Evolutionary conservation across 2,329 filamentous ascomycete genomes (phyloP).

Genomic region (Microascus cirrosus): DNA sequence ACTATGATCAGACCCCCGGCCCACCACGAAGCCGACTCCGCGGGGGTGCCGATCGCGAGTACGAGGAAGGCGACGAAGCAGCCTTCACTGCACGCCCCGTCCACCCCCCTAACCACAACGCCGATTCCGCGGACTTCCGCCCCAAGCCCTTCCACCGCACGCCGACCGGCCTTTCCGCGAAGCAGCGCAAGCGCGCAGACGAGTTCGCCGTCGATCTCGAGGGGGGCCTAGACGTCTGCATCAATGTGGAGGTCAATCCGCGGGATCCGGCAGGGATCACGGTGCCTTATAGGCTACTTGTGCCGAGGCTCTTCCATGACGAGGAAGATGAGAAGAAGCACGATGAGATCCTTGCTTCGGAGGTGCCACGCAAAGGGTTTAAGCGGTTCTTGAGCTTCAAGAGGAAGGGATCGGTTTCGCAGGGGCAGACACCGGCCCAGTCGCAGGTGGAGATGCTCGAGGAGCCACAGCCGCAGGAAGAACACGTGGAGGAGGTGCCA

Average conservation of each 20-base stretch:
- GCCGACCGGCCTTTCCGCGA: constrained; percentile 56
- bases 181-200: constrained; percentile 44
- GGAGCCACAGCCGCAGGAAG: neutral
- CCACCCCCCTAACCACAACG: constrained; percentile 9
- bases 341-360: constrained; percentile 8
- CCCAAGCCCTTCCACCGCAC: constrained; percentile 49
- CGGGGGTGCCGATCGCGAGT: constrained; percentile 35
- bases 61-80: constrained; percentile 42
- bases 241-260: constrained; percentile 83
- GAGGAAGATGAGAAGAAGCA: constrained; percentile 23
- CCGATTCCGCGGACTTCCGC: neutral
- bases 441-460: neutral
- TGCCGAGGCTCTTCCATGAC: constrained; percentile 63
- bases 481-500: neutral
- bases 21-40: constrained; percentile 17
- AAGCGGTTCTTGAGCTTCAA: constrained; percentile 34
- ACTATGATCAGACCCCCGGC: constrained; percentile 10
- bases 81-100: constrained; percentile 37
- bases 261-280: constrained; percentile 83
- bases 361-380: constrained; percentile 12
- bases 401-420: constrained; percentile 16
- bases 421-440: neutral
- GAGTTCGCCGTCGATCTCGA: constrained; percentile 61
- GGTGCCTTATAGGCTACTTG: constrained; percentile 72
- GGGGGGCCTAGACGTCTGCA: constrained; percentile 71